These are phyloP conservation scores for Cicer arietinum DNA, from an alignment of 306 rosid genomes.

Conservation along the genomic window DNA sequence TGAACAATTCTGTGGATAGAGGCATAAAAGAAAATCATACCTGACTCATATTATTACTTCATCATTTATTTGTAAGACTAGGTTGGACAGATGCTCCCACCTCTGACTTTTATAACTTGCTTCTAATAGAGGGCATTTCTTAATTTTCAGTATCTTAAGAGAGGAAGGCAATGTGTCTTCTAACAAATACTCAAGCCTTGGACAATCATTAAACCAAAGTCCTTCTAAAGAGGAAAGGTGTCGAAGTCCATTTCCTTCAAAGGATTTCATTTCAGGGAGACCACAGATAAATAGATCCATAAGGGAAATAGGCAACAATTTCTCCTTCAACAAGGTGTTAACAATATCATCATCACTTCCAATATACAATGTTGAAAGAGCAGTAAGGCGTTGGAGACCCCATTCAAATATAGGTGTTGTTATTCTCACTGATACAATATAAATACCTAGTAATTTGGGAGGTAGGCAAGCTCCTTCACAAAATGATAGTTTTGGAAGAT, in stretches of 20 bases:
- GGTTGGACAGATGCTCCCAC: neutral
- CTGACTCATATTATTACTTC: neutral
- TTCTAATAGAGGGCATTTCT: neutral
- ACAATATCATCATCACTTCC: neutral
- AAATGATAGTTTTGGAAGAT: neutral
- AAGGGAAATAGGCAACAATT: neutral
- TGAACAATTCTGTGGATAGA: too few species aligned
- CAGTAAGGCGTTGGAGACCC: neutral
- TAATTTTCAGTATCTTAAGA: neutral
- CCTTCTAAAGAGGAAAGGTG: neutral
- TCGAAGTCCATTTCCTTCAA: neutral
- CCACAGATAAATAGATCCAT: rapidly evolving
- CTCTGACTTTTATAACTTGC: neutral
- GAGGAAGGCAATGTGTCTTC: too few species aligned
- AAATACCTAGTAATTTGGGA: neutral
- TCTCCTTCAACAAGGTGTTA: neutral
- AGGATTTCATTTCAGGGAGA: neutral
- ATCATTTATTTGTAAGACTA: neutral
- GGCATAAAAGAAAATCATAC: neutral
- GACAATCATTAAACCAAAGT: neutral
- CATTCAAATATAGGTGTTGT: neutral
- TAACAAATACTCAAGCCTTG: neutral
- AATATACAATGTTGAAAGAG: rapidly evolving
- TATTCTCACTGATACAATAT: neutral
- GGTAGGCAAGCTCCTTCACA: neutral